Evolutionary conservation across 495 filamentous ascomycete species (phyloP).

Genomic region (Penicillium waksmanii): DNA sequence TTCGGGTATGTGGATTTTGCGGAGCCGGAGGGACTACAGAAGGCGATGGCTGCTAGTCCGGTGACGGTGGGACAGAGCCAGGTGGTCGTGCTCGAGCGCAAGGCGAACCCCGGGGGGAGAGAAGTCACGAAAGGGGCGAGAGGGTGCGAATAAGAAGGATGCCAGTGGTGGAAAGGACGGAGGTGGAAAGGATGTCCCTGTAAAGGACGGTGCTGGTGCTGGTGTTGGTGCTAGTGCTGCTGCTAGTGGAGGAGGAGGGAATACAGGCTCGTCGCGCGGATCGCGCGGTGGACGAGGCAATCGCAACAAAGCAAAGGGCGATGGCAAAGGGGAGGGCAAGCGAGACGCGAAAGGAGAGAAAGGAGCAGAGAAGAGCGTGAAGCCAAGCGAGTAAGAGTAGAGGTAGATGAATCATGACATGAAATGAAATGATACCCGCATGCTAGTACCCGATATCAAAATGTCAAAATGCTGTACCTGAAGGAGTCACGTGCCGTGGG

Average conservation of each 20-base stretch:
- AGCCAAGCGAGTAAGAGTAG: constrained; percentile 6
- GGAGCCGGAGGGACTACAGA: constrained; percentile 67
- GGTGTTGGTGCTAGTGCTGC: constrained; percentile 10
- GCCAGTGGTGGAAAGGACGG: not conserved
- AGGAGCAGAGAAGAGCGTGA: not conserved
- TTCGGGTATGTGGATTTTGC: constrained; percentile 90
- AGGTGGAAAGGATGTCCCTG: not conserved
- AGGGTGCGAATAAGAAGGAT: constrained; percentile 15
- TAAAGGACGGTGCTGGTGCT: not conserved
- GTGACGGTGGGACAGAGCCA: constrained; percentile 80
- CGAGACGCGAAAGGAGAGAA: constrained; percentile 23
- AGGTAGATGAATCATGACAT: not conserved
- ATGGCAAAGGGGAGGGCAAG: constrained; percentile 15
- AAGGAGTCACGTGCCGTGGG: no score
- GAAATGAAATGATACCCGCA: not conserved
- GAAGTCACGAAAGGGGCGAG: constrained; percentile 45
- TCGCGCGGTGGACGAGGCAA: constrained; percentile 40
- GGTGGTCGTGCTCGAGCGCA: constrained; percentile 83
- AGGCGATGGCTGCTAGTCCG: constrained; percentile 80
- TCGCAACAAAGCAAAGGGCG: constrained; percentile 36
- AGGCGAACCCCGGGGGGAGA: constrained; percentile 51
- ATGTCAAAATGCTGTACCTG: no score
- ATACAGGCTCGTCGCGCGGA: constrained; percentile 42
- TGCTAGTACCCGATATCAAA: not conserved
- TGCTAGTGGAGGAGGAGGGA: no score